These are phyloP conservation scores for Cladochytrium tenue DNA, from an alignment of 371 early-diverging fungal species.

Conservation along the genomic window DNA sequence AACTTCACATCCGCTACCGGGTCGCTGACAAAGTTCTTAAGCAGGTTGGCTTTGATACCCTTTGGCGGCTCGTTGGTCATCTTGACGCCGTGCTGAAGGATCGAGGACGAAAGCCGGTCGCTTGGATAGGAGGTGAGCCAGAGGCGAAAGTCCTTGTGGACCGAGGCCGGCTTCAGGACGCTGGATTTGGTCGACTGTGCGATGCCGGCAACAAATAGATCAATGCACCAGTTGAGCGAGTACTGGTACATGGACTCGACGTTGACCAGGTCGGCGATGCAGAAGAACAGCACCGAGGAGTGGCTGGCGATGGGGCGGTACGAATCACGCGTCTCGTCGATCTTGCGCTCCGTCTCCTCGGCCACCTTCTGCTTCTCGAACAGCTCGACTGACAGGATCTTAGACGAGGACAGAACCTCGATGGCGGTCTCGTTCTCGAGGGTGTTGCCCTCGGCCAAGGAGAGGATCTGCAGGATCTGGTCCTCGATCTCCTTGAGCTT, in stretches of 20 bases:
- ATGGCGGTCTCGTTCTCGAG: slow-evolving; percentile 63
- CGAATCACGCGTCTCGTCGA: slow-evolving; percentile 59
- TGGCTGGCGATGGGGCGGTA: slow-evolving; percentile 61
- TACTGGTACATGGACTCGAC: slow-evolving; percentile 66
- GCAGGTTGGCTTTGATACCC: slow-evolving; percentile 54
- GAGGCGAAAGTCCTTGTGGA: slow-evolving; percentile 59
- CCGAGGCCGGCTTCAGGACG: slow-evolving; percentile 44
- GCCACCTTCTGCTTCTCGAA: slow-evolving; percentile 62
- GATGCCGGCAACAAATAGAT: slow-evolving; percentile 51
- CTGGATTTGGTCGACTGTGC: slow-evolving; percentile 48
- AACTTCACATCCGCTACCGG: slow-evolving; percentile 60
- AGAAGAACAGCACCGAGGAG: slow-evolving; percentile 54
- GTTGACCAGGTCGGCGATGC: slow-evolving; percentile 59
- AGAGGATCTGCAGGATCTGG: slow-evolving; percentile 54
- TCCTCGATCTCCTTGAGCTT: slow-evolving; percentile 61
- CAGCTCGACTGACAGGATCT: slow-evolving; percentile 54
- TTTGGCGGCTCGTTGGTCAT: slow-evolving; percentile 70
- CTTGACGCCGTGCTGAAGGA: slow-evolving; percentile 59
- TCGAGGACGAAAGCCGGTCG: slow-evolving; percentile 54
- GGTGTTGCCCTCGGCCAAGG: slow-evolving; percentile 61
- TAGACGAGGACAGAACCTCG: slow-evolving; percentile 55
- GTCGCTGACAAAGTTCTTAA: slow-evolving; percentile 57
- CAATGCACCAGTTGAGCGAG: slow-evolving; percentile 60
- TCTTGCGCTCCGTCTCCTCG: slow-evolving; percentile 60
- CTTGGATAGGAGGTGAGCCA: slow-evolving; percentile 64